A percentile compares a stretch with the other conserved stretches of the same genome.
Evolutionary conservation across 2,329 filamentous ascomycete genomes (phyloP).

Genomic region (Aspergillus viridinutans): DNA sequence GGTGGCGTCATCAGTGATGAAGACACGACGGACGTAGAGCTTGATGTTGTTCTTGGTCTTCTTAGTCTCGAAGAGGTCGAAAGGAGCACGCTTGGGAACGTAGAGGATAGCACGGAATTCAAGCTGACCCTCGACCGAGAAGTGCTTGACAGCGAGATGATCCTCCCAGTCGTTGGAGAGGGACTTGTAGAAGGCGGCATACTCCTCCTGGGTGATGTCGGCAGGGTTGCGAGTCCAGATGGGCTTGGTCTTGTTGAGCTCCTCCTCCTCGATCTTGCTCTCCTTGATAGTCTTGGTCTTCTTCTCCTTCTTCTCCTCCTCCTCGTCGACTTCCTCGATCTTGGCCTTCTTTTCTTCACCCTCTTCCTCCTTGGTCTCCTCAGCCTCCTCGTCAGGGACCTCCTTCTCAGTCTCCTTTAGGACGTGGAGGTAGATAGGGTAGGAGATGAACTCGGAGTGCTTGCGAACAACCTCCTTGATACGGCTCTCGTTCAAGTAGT

Average conservation of each 20-base stretch:
- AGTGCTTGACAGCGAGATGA: conserved; percentile 99
- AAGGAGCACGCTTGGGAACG: conserved; percentile 98
- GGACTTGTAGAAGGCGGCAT: conserved; percentile 99
- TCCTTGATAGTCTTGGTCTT: conserved; percentile 99
- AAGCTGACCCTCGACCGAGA: conserved; percentile 99
- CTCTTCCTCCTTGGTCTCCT: conserved; percentile 67
- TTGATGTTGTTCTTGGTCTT: conserved; percentile 99
- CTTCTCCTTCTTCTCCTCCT: conserved; percentile 79
- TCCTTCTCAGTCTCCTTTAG: conserved; percentile 99
- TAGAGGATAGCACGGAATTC: conserved; percentile 99
- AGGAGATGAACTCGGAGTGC: conserved; percentile 99
- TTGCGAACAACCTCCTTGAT: conserved; percentile 99
- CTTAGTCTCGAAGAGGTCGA: conserved; percentile 99
- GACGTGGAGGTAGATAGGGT: conserved; percentile 99
- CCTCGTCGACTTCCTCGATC: conserved; percentile 87
- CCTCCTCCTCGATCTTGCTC: conserved; percentile 97
- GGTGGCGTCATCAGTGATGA: conserved; percentile 99
- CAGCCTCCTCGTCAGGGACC: conserved; percentile 92
- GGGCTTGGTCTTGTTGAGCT: conserved; percentile 99
- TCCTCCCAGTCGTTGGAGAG: conserved; percentile 99
- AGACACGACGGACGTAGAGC: conserved; percentile 99
- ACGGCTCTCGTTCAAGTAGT: conserved; percentile 98
- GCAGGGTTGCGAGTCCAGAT: conserved; percentile 99
- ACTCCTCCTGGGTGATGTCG: conserved; percentile 95
- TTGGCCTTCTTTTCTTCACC: conserved; percentile 92